Base-by-base conservation (phyloP, 495 filamentous ascomycete species). In the Penicillium riverlandense region DNA sequence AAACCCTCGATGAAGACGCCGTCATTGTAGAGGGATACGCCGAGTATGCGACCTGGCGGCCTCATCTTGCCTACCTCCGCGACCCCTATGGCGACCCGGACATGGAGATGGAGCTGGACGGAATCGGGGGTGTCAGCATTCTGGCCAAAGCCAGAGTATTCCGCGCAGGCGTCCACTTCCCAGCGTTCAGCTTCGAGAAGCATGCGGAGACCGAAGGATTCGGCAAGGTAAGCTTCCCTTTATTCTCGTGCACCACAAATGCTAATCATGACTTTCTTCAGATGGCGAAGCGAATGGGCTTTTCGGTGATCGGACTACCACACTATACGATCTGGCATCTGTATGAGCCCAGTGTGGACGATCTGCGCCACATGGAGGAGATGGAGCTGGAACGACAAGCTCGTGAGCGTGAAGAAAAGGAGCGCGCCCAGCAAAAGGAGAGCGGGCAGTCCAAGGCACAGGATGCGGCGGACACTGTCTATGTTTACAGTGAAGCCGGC, bases 271-370 rank as follows among this genome's bases (percentile, higher is more conserved):
- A 4, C 22, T 22, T 16, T 2, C 35, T 41, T 11, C 45, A 97
- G 91, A 97, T 99, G 94, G 88, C 94, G 10, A 91, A 86, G 60
- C 82, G 86, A 28, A 96, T 97, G 91, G 71, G 83, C 35, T 96
- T 88, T 61, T 96, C 90, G 0, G 94, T 99, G n/a, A 81, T 97
- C 47, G 94, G 94, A 3, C 72, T 99, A 32, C 94, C 94, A 6
- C 94, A 99, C 56, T 99, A 99, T 63, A 96, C 90, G 0, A 96
- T 99, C 44, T 99, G 94, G 94, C 94, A 99, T 82, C 72, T 96
- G 40, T 99, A 99, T 69, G 94, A 99, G 61, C 94, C 94, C 10
- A 95, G 87, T 48, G 88, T 95, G 9, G 94, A 99, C 55, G 94
- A 99, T 54, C 85, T 97, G 40, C 82, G 86, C 40, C 94, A 96